Evolutionary conservation across 2,329 filamentous ascomycete species (phyloP), one percentile per base, ranked within the genome.

Genomic region (Sordariomycetes sp.): DNA sequence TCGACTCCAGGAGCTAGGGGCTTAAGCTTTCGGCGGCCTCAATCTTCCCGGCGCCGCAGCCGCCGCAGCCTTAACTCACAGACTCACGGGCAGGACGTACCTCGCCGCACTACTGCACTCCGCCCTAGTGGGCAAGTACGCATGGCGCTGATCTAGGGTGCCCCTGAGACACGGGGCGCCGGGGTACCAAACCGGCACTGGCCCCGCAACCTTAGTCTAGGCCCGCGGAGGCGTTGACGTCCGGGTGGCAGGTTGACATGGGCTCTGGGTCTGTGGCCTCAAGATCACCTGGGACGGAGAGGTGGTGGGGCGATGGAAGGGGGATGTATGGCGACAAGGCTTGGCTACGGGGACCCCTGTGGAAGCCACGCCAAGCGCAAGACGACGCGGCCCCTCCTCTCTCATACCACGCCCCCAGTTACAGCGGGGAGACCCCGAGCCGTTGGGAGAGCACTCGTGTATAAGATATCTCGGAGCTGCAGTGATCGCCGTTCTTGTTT

Each of bases 401-500:
- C 24, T 39, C 22, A 6, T 45, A 45, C 17, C 39, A n/a, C 15
- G n/a, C 6, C 15, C 15, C 15, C 39, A 7, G 39, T 6, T n/a
- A 45, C 39, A 17, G 6, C 39, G 36, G n/a, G 39, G 7, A n/a
- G 32, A 34, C 35, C 25, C 32, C 36, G 54, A 24, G 13, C 1
- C 28, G 35, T 25, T 28, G 39, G 54, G 45, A 48, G 22, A 22
- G 28, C 42, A 32, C 7, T 39, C 39, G n/a, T 48, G 45, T 54
- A 56, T 56, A 56, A 56, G 54, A 56, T 42, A 3, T 56, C 54
- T 55, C 54, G 39, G 54, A 42, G 39, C 54, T 56, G 54, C 54
- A 56, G n/a, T 56, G 54, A 56, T 56, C 54, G 28, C 15, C 42
- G 39, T 50, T 55, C 32, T 36, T 36, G 25, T 52, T 36, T 65